Evolutionary conservation across 2,329 filamentous ascomycete genomes (phyloP), one percentile per base, ranked within the genome.

Genomic region (Fusarium sp.): DNA sequence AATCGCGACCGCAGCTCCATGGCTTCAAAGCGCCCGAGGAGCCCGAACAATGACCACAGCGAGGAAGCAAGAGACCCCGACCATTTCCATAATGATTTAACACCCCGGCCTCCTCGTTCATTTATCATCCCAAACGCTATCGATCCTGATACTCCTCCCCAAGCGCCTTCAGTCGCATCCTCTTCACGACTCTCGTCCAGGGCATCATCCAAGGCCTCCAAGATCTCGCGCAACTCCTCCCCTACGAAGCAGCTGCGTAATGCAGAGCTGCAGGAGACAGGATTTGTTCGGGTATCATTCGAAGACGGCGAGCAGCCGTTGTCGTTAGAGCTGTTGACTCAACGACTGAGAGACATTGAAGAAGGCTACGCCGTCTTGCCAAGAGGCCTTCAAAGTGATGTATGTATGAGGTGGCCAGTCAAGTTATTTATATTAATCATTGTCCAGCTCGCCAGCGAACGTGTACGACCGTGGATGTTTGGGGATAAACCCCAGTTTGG

Each of bases 171-270:
- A 58, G 35, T 30, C 20, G 30, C 56, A 27, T 59, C 56, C 18
- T 41, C 56, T 20, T 59, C 56, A 16, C 56, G 35, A 18, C 23
- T 59, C 32, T 54, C 50, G 7, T 64, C 50, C 6, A 64, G 18
- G 25, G 50, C 48, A 13, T 65, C 62, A 32, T 65, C 63, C 14
- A 65, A 65, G 58, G 50, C 52, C 37, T 65, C 63, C 63, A 60
- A 30, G 52, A 57, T 65, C 18, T 45, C 63, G 3, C 63, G 50
- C 35, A 65, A 65, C 20, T 65, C 39, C 2, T 65, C 52, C 5
- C 37, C 63, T 8, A 37, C 52, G n/a, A 65, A 60, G 18, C 63
- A 60, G 32, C 54, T 65, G 11, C 63, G 63, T 45, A 60, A 60
- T 37, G 63, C 37, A 37, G 52, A 65, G 39, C 54, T 65, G 11